Base-by-base conservation (phyloP, 2,329 filamentous ascomycete genomes). In the Talaromyces sp. region DNA sequence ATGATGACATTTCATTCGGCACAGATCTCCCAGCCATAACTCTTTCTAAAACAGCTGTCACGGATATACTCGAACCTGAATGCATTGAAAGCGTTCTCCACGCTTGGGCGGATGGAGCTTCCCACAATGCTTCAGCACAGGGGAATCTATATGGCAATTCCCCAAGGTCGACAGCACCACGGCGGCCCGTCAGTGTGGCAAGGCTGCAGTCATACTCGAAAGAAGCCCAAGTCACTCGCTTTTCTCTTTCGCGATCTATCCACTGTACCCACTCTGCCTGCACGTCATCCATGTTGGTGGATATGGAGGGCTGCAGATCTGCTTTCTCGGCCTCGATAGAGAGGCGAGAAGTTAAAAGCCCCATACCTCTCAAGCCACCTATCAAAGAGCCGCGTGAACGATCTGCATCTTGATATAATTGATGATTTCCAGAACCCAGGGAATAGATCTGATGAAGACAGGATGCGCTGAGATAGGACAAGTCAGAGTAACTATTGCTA, bases 151-250 rank as follows among this genome's bases (percentile, higher is more conserved):
- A 63, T 49, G 61, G 61, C 4, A 63, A 49, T 33, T 63, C 61
- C 2, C 61, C 61, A 7, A 63, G n/a, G n/a, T 63, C 61, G 13
- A 63, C 61, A 8, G 54, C 54, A 39, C 61, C 61, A 17, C 61
- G 52, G 19, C 61, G 61, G 9, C 54, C 54, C 5, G 61, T 63
- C 4, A 63, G 50, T 22, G 61, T 58, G 9, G 50, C 41, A 5
- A 58, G 61, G 13, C 61, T 63, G 37, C 61, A 63, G 54, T 63
- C 61, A 25, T 63, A 63, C 33, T 63, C 61, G 10, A 63, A 63
- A 8, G 54, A 54, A n/a, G 61, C 52, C 61, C 61, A 63, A 3
- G 61, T 49, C 15, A 63, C 50, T 17, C 61, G 17, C 27, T 58
- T 57, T 33, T 58, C 61, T 25, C 54, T 33, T 27, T 63, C 61